Evolutionary conservation across 148 eudicot genomes (phyloP).

Genomic region (Linanthus parryae): DNA sequence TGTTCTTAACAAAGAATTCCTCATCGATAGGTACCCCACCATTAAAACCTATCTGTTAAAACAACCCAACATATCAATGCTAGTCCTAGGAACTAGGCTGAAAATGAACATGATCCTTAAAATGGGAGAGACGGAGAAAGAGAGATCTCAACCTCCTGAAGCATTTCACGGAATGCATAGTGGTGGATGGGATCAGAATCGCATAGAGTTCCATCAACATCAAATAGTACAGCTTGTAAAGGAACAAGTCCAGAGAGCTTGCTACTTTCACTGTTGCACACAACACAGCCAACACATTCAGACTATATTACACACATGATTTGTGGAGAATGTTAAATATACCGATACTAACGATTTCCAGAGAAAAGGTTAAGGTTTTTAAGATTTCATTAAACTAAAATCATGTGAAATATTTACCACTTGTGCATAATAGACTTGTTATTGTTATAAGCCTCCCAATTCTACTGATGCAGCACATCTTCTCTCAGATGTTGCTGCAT

Average conservation of each 20-base stretch:
- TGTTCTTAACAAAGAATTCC: constrained; percentile 58
- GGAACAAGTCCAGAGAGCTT: constrained; percentile 70
- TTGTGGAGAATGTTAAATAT: too few species aligned
- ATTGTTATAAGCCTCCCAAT: constrained; percentile 93
- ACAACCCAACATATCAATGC: constrained; percentile 8
- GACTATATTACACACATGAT: too few species aligned
- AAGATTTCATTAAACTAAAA: too few species aligned
- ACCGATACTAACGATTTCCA: too few species aligned
- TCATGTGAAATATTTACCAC: too few species aligned
- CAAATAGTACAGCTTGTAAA: constrained; percentile 73
- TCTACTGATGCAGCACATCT: constrained; percentile 95
- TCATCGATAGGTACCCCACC: constrained; percentile 73
- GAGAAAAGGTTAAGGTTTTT: too few species aligned
- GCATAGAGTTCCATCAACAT: constrained; percentile 90
- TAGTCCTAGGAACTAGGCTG: not conserved
- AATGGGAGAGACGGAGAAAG: not conserved
- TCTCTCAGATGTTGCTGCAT: constrained; percentile 91
- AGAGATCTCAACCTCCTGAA: constrained; percentile 49
- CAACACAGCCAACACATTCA: constrained; percentile 9
- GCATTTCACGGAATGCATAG: constrained; percentile 77
- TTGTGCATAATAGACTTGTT: too few species aligned
- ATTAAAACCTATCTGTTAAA: constrained; percentile 79
- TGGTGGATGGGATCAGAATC: constrained; percentile 90
- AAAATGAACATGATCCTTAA: constrained; percentile 1
- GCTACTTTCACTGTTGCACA: constrained; percentile 33